These are phyloP conservation scores for Polyporus tsugae DNA, from an alignment of 1,284 basidiomycete genomes.

Conservation along the genomic window DNA sequence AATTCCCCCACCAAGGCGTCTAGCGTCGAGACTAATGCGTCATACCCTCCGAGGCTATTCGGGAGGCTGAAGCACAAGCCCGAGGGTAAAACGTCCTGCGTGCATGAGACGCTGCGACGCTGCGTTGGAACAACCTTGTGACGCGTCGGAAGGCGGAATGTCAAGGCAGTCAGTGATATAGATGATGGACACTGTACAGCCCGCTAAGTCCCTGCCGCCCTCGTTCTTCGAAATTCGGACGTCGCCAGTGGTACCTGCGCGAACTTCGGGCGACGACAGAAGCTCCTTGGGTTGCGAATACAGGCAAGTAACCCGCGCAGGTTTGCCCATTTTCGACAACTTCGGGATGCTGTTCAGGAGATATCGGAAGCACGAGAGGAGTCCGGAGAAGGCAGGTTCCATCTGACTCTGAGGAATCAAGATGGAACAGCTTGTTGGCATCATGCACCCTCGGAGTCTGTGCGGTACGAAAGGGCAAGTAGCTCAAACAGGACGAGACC, in stretches of 20 bases:
- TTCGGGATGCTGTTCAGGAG: background rate
- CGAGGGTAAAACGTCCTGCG: background rate
- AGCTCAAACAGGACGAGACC: background rate
- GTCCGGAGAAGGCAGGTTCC: conserved; percentile 1
- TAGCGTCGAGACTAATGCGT: too few relatives aligned
- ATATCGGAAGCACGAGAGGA: conserved; percentile 3
- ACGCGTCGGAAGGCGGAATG: conserved; percentile 10
- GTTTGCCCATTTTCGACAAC: background rate
- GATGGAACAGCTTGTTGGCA: conserved; percentile 7
- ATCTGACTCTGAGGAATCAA: conserved; percentile 11
- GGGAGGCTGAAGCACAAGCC: background rate
- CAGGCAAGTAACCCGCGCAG: background rate
- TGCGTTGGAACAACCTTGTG: background rate
- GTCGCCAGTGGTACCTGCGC: background rate
- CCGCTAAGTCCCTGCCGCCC: background rate
- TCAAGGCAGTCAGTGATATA: conserved; percentile 2
- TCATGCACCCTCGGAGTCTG: background rate
- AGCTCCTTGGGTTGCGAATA: conserved; percentile 6
- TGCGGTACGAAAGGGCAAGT: background rate
- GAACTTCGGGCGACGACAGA: conserved; percentile 5
- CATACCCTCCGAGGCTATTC: background rate
- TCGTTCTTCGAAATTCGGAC: conserved; percentile 3
- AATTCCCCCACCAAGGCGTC: too few relatives aligned
- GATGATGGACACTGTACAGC: conserved; percentile 14
- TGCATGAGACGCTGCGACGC: background rate